phyloP scores from a whole-genome alignment of 176 grass and related monocot genomes.

The Cenchrus purpureus region DNA sequence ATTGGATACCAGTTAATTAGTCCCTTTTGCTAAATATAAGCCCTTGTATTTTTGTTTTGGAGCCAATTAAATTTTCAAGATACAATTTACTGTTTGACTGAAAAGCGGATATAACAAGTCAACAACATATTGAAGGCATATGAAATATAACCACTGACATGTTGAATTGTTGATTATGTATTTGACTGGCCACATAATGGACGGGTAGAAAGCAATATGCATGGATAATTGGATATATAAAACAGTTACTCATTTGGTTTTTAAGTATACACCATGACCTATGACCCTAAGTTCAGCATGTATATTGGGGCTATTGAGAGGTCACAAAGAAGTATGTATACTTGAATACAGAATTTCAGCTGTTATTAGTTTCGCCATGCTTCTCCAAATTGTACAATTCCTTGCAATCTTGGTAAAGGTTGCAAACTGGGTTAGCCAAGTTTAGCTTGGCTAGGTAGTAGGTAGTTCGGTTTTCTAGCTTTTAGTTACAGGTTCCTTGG shows the following conservation, averaged over 20 bases:
- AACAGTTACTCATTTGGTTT: background rate
- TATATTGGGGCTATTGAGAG: background rate
- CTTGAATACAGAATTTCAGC: background rate
- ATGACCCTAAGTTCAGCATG: background rate
- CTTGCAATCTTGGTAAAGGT: slow-evolving; percentile 25
- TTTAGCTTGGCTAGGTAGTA: slow-evolving; percentile 7
- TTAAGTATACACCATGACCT: background rate
- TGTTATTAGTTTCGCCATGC: background rate
- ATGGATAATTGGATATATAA: slow-evolving; percentile 11
- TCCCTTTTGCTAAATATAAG: slow-evolving; percentile 16
- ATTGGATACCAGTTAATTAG: background rate
- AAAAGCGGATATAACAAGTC: slow-evolving; percentile 11
- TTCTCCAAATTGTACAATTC: slow-evolving; percentile 5
- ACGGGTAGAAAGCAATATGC: background rate
- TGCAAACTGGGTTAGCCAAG: background rate
- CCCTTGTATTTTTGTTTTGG: background rate
- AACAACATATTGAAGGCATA: slow-evolving; percentile 1
- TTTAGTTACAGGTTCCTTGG: background rate
- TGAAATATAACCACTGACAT: slow-evolving; percentile 11
- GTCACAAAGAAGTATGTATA: background rate
- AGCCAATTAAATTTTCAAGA: background rate
- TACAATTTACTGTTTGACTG: slow-evolving; percentile 15
- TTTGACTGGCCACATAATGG: slow-evolving; percentile 6
- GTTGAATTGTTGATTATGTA: slow-evolving; percentile 20
- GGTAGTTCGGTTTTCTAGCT: slow-evolving; percentile 17